phyloP scores from a whole-genome alignment of 2,329 filamentous ascomycete species.

The Arachnomyces sp. region DNA sequence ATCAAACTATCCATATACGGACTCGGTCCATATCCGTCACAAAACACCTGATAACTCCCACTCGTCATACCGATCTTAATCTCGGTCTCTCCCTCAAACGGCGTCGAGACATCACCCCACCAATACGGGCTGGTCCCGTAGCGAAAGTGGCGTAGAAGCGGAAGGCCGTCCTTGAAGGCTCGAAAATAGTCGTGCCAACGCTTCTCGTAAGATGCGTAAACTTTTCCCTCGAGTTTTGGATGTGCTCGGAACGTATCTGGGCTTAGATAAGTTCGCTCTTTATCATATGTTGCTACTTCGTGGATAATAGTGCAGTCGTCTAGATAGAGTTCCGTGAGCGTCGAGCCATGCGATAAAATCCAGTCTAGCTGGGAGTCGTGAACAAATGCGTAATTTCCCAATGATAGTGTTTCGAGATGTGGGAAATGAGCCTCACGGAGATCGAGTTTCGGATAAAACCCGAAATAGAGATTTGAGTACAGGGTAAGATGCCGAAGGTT shows the following conservation, averaged over 20 bases:
- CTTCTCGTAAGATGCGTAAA: conserved; percentile 8
- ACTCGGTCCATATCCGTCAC: conserved; percentile 14
- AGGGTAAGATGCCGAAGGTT: conserved; percentile 33
- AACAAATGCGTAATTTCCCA: conserved; percentile 37
- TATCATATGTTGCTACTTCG: conserved; percentile 7
- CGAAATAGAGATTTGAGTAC: conserved; percentile 30
- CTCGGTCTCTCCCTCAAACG: conserved; percentile 15
- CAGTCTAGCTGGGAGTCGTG: conserved; percentile 42
- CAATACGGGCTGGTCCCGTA: conserved; percentile 9
- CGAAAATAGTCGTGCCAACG: conserved; percentile 19
- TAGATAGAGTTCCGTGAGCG: conserved; percentile 35
- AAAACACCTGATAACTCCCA: conserved; percentile 14
- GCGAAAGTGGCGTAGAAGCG: conserved; percentile 14
- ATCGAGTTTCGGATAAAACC: conserved; percentile 34
- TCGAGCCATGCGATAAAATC: conserved; percentile 32
- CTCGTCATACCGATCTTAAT: conserved; percentile 11
- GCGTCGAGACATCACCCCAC: conserved; percentile 6
- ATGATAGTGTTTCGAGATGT: conserved; percentile 29
- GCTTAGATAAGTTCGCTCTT: not conserved
- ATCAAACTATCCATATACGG: conserved; percentile 15
- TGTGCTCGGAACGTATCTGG: not conserved
- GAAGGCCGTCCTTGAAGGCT: conserved; percentile 13
- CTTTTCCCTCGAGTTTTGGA: not conserved
- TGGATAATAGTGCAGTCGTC: conserved; percentile 35
- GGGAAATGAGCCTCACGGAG: conserved; percentile 30